Evolutionary conservation across 2,329 filamentous ascomycete species (phyloP).

Genomic region (Aspergillus piperis): DNA sequence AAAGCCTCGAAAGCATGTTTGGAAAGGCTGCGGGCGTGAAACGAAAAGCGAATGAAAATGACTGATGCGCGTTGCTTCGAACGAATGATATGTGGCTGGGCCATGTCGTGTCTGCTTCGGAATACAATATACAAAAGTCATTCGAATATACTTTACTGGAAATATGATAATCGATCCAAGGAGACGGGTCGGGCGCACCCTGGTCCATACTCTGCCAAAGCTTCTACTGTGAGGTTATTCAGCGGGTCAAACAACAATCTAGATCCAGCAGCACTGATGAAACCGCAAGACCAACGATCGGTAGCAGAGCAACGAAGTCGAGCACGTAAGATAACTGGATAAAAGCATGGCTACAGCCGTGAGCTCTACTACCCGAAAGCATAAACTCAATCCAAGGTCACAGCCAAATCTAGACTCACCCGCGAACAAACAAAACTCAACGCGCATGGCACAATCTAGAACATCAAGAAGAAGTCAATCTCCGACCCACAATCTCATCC

Average conservation of each 20-base stretch:
- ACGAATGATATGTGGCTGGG: not conserved
- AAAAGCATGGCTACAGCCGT: not conserved
- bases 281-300: too few relatives aligned
- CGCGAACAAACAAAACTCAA: not conserved
- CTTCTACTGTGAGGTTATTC: too few relatives aligned
- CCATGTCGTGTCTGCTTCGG: not conserved
- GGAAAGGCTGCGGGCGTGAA: constrained; percentile 21
- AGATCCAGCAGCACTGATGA: not conserved
- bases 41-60: constrained; percentile 18
- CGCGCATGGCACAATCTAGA: not conserved
- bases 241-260: not conserved
- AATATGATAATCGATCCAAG: too few relatives aligned
- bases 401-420: not conserved
- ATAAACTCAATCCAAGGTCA: not conserved
- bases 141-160: too few relatives aligned
- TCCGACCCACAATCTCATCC: not conserved
- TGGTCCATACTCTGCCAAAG: too few relatives aligned
- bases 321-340: not conserved
- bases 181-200: too few relatives aligned
- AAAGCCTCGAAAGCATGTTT: constrained; percentile 35
- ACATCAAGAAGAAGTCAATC: not conserved
- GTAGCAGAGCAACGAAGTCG: not conserved
- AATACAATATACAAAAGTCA: not conserved
- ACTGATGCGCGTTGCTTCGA: not conserved
- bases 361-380: too few relatives aligned